Conservation (phyloP, 1,284 basidiomycete genomes). For the Apiotrichum mycotoxinovorans region DNA sequence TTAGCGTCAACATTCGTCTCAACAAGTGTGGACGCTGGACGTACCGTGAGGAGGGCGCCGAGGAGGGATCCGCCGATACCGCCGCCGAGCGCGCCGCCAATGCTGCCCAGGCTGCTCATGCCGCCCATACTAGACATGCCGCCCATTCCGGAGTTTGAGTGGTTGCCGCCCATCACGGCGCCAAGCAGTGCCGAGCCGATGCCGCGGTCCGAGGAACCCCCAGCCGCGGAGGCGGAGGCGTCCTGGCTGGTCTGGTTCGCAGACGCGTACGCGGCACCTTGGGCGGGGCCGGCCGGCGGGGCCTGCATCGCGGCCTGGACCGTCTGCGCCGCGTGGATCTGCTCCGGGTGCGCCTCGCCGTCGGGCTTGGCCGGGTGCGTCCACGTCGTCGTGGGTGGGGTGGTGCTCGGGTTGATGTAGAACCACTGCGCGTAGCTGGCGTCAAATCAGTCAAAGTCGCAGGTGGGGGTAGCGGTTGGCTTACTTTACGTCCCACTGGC, state of each 20-base stretch:
- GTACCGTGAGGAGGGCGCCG: constrained; percentile 2
- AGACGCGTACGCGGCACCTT: too few species aligned
- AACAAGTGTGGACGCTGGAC: background rate
- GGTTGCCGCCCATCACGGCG: background rate
- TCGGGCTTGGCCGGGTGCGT: constrained; percentile 27
- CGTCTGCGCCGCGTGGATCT: constrained; percentile 18
- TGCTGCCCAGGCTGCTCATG: constrained; percentile 9
- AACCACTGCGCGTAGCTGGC: constrained; percentile 27
- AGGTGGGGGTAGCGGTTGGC: background rate
- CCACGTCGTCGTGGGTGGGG: constrained; percentile 37
- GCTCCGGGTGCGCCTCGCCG: constrained; percentile 34
- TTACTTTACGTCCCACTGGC: constrained; percentile 28
- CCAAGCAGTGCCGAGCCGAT: constrained; percentile 9
- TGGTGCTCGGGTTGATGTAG: constrained; percentile 37
- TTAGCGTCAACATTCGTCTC: background rate
- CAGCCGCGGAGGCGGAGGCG: too few species aligned
- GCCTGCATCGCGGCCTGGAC: constrained; percentile 8
- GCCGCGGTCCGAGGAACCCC: constrained; percentile 6
- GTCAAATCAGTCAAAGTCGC: background rate
- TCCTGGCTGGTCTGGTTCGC: too few species aligned
- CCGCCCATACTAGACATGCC: constrained; percentile 1
- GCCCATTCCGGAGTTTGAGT: background rate
- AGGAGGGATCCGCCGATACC: constrained; percentile 7
- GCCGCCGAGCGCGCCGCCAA: constrained; percentile 1
- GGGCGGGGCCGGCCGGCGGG: too few species aligned